These are phyloP conservation scores for Bocquillonia castaneifolia DNA, from an alignment of 441 rosid species.

Conservation along the genomic window DNA sequence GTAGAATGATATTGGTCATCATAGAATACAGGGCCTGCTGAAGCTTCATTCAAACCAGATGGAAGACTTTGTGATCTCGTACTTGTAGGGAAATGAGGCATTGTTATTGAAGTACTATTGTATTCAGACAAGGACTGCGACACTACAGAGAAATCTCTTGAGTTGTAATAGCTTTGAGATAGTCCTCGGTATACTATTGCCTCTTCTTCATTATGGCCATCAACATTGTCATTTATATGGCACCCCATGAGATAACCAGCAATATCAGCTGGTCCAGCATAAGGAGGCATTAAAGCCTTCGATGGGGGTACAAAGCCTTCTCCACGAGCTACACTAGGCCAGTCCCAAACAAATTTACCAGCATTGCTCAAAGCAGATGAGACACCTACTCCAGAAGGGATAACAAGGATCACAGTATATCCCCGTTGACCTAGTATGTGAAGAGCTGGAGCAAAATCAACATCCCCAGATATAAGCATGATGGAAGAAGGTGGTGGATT, in stretches of 20 bases:
- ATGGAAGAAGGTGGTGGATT: conserved; percentile 82
- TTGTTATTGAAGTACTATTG: conserved; percentile 29
- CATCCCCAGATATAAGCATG: conserved; percentile 90
- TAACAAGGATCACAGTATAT: conserved; percentile 71
- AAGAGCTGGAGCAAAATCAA: conserved; percentile 91
- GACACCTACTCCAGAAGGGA: conserved; percentile 78
- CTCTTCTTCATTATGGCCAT: conserved; percentile 66
- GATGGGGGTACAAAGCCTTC: conserved; percentile 75
- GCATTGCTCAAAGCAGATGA: conserved; percentile 85
- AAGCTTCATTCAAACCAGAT: conserved; percentile 45
- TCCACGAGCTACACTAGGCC: conserved; percentile 95
- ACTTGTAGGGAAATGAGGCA: conserved; percentile 38
- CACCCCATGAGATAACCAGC: conserved; percentile 50
- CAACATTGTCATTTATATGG: conserved; percentile 37
- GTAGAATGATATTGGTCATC: conserved; percentile 53
- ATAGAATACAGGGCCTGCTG: conserved; percentile 33
- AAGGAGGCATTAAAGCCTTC: conserved; percentile 43
- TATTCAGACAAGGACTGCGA: conserved; percentile 53
- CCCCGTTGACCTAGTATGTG: conserved; percentile 95
- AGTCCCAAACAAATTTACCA: conserved; percentile 93
- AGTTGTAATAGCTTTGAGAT: conserved; percentile 53
- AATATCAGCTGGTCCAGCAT: conserved; percentile 34
- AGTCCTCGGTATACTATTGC: conserved; percentile 61
- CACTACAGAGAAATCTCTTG: conserved; percentile 51
- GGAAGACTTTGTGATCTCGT: conserved; percentile 58